Evolutionary conservation across 176 grass and related monocot genomes (phyloP).

Genomic region (Carex scoparia): DNA sequence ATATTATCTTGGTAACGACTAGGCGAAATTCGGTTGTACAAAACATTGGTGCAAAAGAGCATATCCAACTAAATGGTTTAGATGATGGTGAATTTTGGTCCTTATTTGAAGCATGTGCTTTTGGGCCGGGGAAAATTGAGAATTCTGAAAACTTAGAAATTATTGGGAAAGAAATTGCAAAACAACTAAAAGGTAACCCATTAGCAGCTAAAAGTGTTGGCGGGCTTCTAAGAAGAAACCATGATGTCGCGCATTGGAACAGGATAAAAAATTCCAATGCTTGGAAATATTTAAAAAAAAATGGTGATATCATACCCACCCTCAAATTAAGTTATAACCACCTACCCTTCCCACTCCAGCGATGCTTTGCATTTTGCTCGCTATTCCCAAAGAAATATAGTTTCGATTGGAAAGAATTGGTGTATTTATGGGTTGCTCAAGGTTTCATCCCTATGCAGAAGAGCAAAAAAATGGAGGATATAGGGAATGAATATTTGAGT

Average conservation of each 20-base stretch:
- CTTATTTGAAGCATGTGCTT: slow-evolving; percentile 38
- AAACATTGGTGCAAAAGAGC: slow-evolving; percentile 17
- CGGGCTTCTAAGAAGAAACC: slow-evolving; percentile 8
- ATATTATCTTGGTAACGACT: slow-evolving; percentile 34
- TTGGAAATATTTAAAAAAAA: slow-evolving; percentile 12
- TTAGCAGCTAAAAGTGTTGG: slow-evolving; percentile 29
- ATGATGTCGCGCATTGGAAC: not conserved
- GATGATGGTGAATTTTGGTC: slow-evolving; percentile 23
- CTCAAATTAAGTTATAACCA: slow-evolving; percentile 27
- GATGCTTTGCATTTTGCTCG: slow-evolving; percentile 27
- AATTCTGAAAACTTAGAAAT: slow-evolving; percentile 8
- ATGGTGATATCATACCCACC: slow-evolving; percentile 18
- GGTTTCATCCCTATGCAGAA: slow-evolving; percentile 30
- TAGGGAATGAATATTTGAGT: slow-evolving; percentile 21
- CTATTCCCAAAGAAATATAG: slow-evolving; percentile 28
- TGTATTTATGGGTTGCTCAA: slow-evolving; percentile 49
- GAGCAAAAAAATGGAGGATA: slow-evolving; percentile 27
- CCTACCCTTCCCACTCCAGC: slow-evolving; percentile 17
- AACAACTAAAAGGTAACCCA: slow-evolving; percentile 14
- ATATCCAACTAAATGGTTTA: slow-evolving; percentile 7
- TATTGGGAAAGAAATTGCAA: slow-evolving; percentile 23
- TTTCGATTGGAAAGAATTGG: slow-evolving; percentile 23
- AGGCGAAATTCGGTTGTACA: slow-evolving; percentile 7
- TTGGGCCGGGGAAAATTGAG: slow-evolving; percentile 20
- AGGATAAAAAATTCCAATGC: not conserved